A percentile compares a stretch with the other conserved stretches of the same genome.
phyloP scores from a whole-genome alignment of 768 basidiomycete species.

The Dentipellis sp. region DNA sequence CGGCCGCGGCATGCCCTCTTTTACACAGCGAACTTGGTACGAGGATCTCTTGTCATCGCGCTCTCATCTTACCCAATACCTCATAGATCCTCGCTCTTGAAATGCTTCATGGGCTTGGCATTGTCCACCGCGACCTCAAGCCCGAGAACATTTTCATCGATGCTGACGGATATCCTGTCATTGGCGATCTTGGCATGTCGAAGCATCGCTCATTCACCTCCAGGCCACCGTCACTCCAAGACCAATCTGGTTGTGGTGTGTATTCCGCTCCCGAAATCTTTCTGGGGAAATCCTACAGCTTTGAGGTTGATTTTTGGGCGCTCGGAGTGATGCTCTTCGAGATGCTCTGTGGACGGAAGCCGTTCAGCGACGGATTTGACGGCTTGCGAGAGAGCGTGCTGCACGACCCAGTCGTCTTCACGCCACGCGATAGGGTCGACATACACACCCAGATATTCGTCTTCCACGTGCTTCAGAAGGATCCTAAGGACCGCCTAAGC shows the following conservation, averaged over 20 bases:
- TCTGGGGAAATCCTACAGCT: background rate
- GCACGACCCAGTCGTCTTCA: background rate
- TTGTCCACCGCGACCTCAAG: conserved; percentile 95
- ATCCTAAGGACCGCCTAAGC: background rate
- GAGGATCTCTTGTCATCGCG: background rate
- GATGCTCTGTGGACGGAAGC: conserved; percentile 36
- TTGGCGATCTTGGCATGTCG: conserved; percentile 74
- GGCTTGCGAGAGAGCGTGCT: background rate
- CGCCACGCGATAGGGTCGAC: background rate
- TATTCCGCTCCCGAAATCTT: conserved; percentile 7
- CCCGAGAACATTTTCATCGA: conserved; percentile 90
- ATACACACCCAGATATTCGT: background rate
- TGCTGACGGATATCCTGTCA: conserved; percentile 79
- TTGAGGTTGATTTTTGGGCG: conserved; percentile 87
- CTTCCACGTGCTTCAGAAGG: background rate
- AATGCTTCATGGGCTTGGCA: conserved; percentile 83
- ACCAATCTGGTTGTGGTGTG: background rate
- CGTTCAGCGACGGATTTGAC: background rate
- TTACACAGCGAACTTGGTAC: background rate
- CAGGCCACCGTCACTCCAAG: background rate
- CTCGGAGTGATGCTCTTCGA: conserved; percentile 93
- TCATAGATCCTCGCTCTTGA: conserved; percentile 49
- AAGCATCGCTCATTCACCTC: background rate
- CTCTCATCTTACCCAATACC: background rate
- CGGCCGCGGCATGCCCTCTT: background rate